Evolutionary conservation across 2,329 filamentous ascomycete genomes (phyloP).

Genomic region (Elsinoe necatrix): DNA sequence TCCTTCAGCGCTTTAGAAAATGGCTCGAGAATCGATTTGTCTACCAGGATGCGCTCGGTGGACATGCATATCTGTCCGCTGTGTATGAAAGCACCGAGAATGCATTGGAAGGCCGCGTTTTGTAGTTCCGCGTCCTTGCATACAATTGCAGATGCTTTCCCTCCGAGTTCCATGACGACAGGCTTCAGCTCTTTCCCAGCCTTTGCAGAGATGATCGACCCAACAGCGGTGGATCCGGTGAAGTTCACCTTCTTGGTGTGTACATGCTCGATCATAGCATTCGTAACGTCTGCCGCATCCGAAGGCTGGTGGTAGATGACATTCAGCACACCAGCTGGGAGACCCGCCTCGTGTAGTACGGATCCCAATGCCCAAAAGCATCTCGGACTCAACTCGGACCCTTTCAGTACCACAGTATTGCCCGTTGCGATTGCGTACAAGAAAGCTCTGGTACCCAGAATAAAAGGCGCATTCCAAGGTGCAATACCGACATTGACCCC

Average conservation of each 20-base stretch:
- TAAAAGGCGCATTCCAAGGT: constrained; percentile 46
- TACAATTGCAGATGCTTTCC: constrained; percentile 35
- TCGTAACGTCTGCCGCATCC: constrained; percentile 48
- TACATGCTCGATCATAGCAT: constrained; percentile 32
- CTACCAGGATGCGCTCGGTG: constrained; percentile 63
- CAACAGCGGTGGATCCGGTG: constrained; percentile 26
- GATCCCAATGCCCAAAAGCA: constrained; percentile 30
- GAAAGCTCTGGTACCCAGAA: constrained; percentile 31
- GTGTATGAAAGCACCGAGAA: constrained; percentile 16
- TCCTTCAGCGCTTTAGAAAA: constrained; percentile 44
- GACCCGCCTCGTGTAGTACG: constrained; percentile 35
- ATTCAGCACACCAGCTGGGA: constrained; percentile 39
- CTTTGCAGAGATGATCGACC: constrained; percentile 23
- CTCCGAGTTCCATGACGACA: constrained; percentile 38
- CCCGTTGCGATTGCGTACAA: constrained; percentile 42
- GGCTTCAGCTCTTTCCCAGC: constrained; percentile 36
- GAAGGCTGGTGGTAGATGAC: constrained; percentile 48
- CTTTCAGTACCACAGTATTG: constrained; percentile 40
- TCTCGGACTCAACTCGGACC: constrained; percentile 39
- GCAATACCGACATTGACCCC: constrained; percentile 52
- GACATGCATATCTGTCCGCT: constrained; percentile 56
- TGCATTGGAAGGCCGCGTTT: constrained; percentile 19
- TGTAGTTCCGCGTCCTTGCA: constrained; percentile 37
- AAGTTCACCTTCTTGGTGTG: constrained; percentile 29
- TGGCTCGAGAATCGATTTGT: constrained; percentile 44